phyloP scores from a whole-genome alignment of 2,329 filamentous ascomycete species.

The Aspergillus carbonarius region DNA sequence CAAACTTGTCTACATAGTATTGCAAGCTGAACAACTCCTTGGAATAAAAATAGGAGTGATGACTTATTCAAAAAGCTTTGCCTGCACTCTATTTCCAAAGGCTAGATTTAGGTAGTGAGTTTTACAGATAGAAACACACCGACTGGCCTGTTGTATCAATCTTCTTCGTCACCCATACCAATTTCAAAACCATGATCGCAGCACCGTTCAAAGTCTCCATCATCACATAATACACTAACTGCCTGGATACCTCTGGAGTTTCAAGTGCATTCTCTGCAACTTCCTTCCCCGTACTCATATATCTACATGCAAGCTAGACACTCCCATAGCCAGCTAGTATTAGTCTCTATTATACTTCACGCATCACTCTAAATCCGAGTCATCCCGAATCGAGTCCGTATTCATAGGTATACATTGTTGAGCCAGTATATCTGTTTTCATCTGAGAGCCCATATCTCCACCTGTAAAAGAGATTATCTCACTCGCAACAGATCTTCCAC shows the following conservation, averaged over 20 bases:
- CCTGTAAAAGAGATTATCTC: not conserved
- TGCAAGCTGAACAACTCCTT: not conserved
- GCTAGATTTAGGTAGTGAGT: not conserved
- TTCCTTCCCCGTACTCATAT: conserved; percentile 2
- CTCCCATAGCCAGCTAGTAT: not conserved
- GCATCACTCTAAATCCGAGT: not conserved
- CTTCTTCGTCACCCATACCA: conserved; percentile 1
- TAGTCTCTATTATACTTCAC: not conserved
- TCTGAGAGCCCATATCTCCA: not conserved
- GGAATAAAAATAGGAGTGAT: not conserved
- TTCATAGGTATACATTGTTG: not conserved
- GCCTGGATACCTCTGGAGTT: not conserved
- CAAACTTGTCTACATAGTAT: not conserved
- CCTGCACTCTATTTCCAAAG: not conserved
- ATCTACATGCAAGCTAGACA: not conserved
- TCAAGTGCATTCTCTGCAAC: not conserved
- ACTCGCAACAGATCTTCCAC: not conserved
- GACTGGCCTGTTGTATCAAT: not conserved
- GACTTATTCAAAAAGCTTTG: not conserved
- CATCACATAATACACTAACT: not conserved
- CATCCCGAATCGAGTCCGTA: conserved; percentile 1
- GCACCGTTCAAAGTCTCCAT: not conserved
- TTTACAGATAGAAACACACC: not conserved
- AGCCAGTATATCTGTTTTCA: not conserved
- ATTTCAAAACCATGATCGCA: not conserved